A percentile compares a stretch with the other conserved stretches of the same genome.
Evolutionary conservation across 495 filamentous ascomycete genomes (phyloP).

Genomic region (Penicillium robsamsonii): DNA sequence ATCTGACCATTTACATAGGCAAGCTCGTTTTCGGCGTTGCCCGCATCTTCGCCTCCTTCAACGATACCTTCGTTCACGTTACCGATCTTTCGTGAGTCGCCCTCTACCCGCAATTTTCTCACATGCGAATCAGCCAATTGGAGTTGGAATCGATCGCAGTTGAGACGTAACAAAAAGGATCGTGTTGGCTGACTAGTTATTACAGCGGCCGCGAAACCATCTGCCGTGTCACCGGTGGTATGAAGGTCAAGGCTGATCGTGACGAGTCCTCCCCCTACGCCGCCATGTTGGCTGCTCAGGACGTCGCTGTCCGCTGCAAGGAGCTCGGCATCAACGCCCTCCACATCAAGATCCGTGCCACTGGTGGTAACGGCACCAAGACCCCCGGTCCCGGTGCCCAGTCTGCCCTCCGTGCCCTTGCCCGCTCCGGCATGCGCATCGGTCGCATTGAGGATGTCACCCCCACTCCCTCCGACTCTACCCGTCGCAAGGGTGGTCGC

Average conservation of each 20-base stretch:
- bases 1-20: constrained; percentile 49
- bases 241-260: constrained; percentile 99
- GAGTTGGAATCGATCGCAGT: constrained; percentile 1
- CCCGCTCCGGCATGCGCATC: constrained; percentile 99
- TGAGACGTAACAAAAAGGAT: neutral
- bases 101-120: constrained; percentile 3
- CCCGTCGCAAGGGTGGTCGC: constrained; percentile 98
- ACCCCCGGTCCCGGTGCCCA: constrained; percentile 98
- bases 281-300: constrained; percentile 98
- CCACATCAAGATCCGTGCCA: constrained; percentile 99
- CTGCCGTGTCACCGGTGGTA: constrained; percentile 97
- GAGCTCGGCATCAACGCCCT: constrained; percentile 98
- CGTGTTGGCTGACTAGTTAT: constrained; percentile 59
- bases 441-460: constrained; percentile 99
- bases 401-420: constrained; percentile 96
- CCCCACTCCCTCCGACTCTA: constrained; percentile 96
- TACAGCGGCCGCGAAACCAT: constrained; percentile 99
- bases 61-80: constrained; percentile 98
- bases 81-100: constrained; percentile 91
- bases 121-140: constrained; percentile 7
- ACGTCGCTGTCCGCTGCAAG: constrained; percentile 94
- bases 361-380: constrained; percentile 99
- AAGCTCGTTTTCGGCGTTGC: constrained; percentile 99
- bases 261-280: constrained; percentile 99
- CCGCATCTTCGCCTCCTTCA: constrained; percentile 99